Evolutionary conservation across 352 stramenopile genomes (phyloP), one percentile per base, ranked within the genome.

Genomic region (Phytophthora tubulina): DNA sequence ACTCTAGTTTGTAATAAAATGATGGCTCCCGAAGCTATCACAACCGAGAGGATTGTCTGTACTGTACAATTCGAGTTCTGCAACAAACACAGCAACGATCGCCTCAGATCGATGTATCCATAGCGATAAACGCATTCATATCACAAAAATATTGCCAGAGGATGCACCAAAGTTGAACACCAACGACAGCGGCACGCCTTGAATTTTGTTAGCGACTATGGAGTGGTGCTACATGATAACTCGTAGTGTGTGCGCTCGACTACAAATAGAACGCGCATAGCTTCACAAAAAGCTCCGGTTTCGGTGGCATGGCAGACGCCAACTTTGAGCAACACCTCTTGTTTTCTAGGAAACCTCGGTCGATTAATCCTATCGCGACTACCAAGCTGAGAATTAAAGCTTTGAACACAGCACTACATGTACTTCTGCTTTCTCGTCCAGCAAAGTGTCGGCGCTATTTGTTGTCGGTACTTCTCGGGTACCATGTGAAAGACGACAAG

Each of bases 261-360:
- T 27, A 10, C 46, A 27, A 13, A 35, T 3, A 27, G 10, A 32
- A 6, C 10, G 10, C 6, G 44, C n/a, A 8, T 33, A 10, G 33
- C 17, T 33, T 17, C 14, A 33, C 46, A 52, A 27, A 32, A 35
- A 8, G n/a, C 42, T 8, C 33, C 13, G 27, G 27, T 57, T 65
- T 67, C 59, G 36, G 36, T 67, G 33, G 21, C 44, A 36, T 67
- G 33, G 21, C 44, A 36, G n/a, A 32, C 33, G 10, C n/a, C 56
- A 46, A 64, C 30, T 54, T 27, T 27, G 21, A 27, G 21, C 48
- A 11, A 54, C 11, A 54, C 35, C 21, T 48, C 21, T 51, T 17
- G 41, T 63, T 44, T 63, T 52, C 35, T n/a, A 17, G 30, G 48
- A 54, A 54, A 39, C 11, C 9, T 46, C 27, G 10, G 32, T 13